phyloP scores from a whole-genome alignment of 2,329 filamentous ascomycete species.

The Colletotrichum melonis region DNA sequence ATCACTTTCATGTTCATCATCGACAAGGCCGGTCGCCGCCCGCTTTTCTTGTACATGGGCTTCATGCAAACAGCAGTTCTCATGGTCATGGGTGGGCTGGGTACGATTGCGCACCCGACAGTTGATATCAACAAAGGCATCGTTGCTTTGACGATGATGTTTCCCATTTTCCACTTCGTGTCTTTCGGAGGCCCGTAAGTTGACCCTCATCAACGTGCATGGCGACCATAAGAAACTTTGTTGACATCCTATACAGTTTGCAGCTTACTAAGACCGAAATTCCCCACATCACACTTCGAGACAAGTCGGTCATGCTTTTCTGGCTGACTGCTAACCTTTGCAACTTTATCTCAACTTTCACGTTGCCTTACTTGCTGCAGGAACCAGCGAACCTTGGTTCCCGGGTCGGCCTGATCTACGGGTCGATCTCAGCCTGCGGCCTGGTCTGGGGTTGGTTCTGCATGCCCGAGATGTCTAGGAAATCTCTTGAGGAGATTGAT shows the following conservation, averaged over 20 bases:
- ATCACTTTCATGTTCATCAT: slow-evolving; percentile 37
- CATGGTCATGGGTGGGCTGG: slow-evolving; percentile 40
- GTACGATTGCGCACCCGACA: slow-evolving; percentile 31
- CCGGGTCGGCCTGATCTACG: slow-evolving; percentile 28
- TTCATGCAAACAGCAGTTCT: slow-evolving; percentile 38
- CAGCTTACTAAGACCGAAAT: slow-evolving; percentile 34
- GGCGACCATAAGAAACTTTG: neutral
- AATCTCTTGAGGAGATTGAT: slow-evolving; percentile 30
- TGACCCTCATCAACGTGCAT: no score
- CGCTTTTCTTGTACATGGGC: slow-evolving; percentile 35
- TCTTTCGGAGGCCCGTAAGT: slow-evolving; percentile 34
- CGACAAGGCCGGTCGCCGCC: slow-evolving; percentile 29
- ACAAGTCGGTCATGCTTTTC: slow-evolving; percentile 35
- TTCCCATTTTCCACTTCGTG: slow-evolving; percentile 34
- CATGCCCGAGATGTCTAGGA: slow-evolving; percentile 31
- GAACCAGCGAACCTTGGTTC: slow-evolving; percentile 31
- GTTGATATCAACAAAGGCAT: slow-evolving; percentile 38
- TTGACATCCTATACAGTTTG: slow-evolving; percentile 3
- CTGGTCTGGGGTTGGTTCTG: slow-evolving; percentile 28
- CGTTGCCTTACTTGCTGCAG: slow-evolving; percentile 26
- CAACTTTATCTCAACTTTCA: slow-evolving; percentile 27
- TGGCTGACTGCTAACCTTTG: slow-evolving; percentile 28
- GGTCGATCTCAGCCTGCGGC: slow-evolving; percentile 22
- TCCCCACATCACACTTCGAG: slow-evolving; percentile 27
- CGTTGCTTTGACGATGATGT: slow-evolving; percentile 41